Conservation (phyloP, 257 asterid genomes). For the Nicotiana tabacum region DNA sequence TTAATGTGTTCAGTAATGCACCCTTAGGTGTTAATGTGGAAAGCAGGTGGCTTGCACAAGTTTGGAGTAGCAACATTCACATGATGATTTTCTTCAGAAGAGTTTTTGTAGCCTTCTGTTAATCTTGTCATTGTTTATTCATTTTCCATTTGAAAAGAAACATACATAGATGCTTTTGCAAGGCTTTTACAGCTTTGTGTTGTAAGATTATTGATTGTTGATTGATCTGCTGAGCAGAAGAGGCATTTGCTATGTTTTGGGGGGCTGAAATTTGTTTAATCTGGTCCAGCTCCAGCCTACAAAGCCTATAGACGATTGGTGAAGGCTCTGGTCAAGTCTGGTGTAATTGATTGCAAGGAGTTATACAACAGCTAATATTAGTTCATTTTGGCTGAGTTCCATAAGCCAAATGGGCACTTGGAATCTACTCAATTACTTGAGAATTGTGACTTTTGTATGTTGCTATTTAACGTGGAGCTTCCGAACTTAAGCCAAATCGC, state of each 20-base stretch:
- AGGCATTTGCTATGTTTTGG: not conserved
- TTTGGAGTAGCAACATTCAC: not conserved
- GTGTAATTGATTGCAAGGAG: conserved; percentile 4
- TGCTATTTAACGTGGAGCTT: not conserved
- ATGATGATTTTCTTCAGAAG: conserved; percentile 11
- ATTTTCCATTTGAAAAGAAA: conserved; percentile 15
- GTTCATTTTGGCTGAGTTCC: not conserved
- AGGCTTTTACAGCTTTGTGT: conserved; percentile 27
- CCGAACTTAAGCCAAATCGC: not conserved
- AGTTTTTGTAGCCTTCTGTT: conserved; percentile 9
- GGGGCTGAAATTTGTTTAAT: conserved; percentile 2
- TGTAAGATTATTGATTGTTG: conserved; percentile 17
- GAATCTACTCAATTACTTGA: not conserved
- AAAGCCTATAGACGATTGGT: not conserved
- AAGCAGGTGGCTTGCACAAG: not conserved
- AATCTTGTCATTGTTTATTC: conserved; percentile 22
- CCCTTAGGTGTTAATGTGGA: not conserved
- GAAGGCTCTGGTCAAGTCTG: not conserved
- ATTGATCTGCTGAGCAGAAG: conserved; percentile 14
- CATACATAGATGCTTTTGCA: conserved; percentile 28
- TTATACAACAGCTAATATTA: not conserved
- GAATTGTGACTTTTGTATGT: not conserved
- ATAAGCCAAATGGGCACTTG: not conserved
- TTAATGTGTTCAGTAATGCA: not conserved
- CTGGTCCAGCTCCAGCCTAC: not conserved